These are phyloP conservation scores for Fraxinus paxiana DNA, from an alignment of 305 asterid genomes.

Conservation along the genomic window DNA sequence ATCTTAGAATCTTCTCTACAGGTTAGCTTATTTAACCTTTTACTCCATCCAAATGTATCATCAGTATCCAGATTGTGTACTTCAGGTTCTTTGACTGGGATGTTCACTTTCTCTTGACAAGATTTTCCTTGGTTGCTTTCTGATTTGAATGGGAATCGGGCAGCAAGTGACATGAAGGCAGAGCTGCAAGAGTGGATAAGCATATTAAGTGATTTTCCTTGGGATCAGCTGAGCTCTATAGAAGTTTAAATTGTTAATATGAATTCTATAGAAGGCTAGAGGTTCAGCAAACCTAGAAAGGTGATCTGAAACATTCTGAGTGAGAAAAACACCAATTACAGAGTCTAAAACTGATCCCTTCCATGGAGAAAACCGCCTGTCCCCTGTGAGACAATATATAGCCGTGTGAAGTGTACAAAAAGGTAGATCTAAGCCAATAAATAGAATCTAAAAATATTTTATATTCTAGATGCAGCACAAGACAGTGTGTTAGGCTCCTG, in stretches of 20 bases:
- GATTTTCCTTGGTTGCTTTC: slow-evolving; percentile 23
- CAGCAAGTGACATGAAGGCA: background rate
- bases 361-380: background rate
- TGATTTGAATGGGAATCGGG: background rate
- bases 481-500: background rate
- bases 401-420: background rate
- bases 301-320: slow-evolving; percentile 54
- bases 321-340: background rate
- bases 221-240: slow-evolving; percentile 13
- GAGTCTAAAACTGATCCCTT: background rate
- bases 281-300: slow-evolving; percentile 70
- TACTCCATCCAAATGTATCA: slow-evolving; percentile 41
- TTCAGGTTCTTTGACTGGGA: slow-evolving; percentile 44
- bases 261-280: slow-evolving; percentile 1
- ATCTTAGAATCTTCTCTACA: slow-evolving; percentile 33
- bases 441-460: background rate
- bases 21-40: slow-evolving; percentile 33
- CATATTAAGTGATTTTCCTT: slow-evolving; percentile 2
- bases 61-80: slow-evolving; percentile 39
- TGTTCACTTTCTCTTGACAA: slow-evolving; percentile 36
- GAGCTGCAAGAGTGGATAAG: slow-evolving; percentile 31
- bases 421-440: background rate
- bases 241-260: background rate
- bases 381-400: background rate
- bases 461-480: background rate